These are phyloP conservation scores for Lipomyces lipofer DNA, from an alignment of 805 yeast species.

Conservation along the genomic window DNA sequence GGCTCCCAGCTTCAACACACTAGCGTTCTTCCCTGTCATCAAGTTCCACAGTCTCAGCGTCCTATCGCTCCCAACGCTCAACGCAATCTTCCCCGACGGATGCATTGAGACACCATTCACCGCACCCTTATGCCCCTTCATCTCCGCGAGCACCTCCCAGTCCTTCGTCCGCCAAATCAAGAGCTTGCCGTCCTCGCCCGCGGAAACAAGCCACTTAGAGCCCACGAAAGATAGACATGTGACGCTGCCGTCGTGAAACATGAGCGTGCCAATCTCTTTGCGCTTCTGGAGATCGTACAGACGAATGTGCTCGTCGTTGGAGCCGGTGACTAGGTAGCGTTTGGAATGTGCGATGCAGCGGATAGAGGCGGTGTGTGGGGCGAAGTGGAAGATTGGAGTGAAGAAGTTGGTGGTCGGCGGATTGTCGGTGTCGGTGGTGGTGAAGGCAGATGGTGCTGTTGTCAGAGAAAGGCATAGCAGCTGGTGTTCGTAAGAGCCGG, in stretches of 20 bases:
- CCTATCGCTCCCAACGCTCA: constrained; percentile 82
- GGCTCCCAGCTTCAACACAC: constrained; percentile 55
- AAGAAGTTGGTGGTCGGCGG: constrained; percentile 53
- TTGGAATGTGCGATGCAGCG: constrained; percentile 80
- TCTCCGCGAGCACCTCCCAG: constrained; percentile 87
- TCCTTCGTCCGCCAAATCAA: constrained; percentile 94
- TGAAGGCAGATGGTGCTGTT: constrained; percentile 43
- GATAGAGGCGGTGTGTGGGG: constrained; percentile 88
- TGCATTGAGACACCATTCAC: constrained; percentile 86
- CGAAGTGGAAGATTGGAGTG: constrained; percentile 93
- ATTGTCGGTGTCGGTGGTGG: constrained; percentile 24
- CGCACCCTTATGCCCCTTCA: constrained; percentile 86
- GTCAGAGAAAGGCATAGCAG: constrained; percentile 77
- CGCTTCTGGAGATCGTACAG: constrained; percentile 92
- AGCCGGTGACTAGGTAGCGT: constrained; percentile 87
- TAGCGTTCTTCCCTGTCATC: constrained; percentile 95
- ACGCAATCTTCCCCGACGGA: constrained; percentile 85
- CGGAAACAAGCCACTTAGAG: constrained; percentile 81
- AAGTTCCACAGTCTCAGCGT: constrained; percentile 90
- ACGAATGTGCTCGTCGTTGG: constrained; percentile 93
- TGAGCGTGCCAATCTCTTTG: constrained; percentile 85
- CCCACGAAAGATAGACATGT: constrained; percentile 65
- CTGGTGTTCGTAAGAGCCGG: constrained; percentile 95
- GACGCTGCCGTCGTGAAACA: constrained; percentile 87
- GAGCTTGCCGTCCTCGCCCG: constrained; percentile 86